Conservation (phyloP, 1,139 yeast species). For the Sugiyamaella novakii region DNA sequence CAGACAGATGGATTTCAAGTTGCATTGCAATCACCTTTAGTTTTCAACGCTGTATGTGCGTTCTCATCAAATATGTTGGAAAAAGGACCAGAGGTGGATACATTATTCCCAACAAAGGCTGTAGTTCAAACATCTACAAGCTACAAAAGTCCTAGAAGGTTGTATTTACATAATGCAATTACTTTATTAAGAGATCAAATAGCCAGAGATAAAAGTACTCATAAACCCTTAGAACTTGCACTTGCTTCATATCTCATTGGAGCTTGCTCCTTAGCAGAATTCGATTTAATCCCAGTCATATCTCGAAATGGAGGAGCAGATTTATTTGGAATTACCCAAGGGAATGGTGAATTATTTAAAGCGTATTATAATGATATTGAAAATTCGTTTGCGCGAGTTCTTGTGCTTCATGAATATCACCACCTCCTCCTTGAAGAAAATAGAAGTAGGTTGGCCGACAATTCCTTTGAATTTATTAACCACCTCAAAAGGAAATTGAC, state of each 20-base stretch:
- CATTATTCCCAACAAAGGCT: not conserved
- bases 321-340: constrained; percentile 6
- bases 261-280: constrained; percentile 6
- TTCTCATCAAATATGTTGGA: not conserved
- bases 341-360: not conserved
- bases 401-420: not conserved
- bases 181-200: constrained; percentile 4
- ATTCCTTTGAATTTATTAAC: not conserved
- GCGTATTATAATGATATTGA: not conserved
- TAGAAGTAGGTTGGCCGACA: not conserved
- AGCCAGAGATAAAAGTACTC: constrained; percentile 1
- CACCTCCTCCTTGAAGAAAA: not conserved
- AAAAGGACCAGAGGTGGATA: not conserved
- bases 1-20: not conserved
- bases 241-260: constrained; percentile 7
- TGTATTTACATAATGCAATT: constrained; percentile 6
- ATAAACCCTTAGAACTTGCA: constrained; percentile 12
- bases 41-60: not conserved
- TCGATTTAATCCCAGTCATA: constrained; percentile 6
- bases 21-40: not conserved
- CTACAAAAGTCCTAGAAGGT: not conserved
- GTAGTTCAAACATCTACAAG: too few species aligned
- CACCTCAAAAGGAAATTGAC: not conserved
- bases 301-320: constrained; percentile 11
- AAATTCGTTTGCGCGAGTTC: constrained; percentile 3